These are phyloP conservation scores for Talaromyces rugulosus DNA, from an alignment of 2,329 filamentous ascomycete genomes.

Conservation along the genomic window DNA sequence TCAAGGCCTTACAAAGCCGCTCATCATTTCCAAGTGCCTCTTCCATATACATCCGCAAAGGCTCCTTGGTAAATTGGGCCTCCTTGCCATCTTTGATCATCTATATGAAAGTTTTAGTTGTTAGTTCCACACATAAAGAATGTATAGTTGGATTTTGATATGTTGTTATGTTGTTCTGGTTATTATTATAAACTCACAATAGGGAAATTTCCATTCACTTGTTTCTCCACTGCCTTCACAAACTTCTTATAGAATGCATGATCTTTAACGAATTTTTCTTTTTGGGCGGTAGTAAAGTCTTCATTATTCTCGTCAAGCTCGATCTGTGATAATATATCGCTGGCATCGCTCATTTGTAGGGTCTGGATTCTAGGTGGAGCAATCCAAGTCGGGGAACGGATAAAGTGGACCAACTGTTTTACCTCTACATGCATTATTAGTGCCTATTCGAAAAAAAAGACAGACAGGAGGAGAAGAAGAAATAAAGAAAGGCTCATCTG, in stretches of 20 bases:
- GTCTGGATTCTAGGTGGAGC: background rate
- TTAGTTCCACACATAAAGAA: no score
- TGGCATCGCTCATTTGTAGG: background rate
- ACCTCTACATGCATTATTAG: background rate
- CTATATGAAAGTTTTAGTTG: background rate
- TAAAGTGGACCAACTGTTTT: background rate
- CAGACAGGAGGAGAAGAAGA: background rate
- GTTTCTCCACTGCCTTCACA: background rate
- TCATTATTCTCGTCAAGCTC: background rate
- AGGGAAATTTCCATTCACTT: background rate
- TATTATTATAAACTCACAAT: background rate
- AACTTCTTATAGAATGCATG: background rate
- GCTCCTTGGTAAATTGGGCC: background rate
- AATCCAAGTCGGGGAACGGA: background rate
- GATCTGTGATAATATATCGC: background rate
- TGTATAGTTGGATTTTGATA: no score
- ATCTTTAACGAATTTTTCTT: background rate
- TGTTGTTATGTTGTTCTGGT: no score
- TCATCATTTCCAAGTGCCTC: background rate
- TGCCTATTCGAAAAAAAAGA: background rate
- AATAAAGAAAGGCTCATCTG: no score
- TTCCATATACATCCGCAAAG: background rate
- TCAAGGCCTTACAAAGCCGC: background rate
- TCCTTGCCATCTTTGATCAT: background rate
- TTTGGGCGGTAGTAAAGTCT: background rate